phyloP scores from a whole-genome alignment of 352 stramenopile species.

The Pythium oligandrum region DNA sequence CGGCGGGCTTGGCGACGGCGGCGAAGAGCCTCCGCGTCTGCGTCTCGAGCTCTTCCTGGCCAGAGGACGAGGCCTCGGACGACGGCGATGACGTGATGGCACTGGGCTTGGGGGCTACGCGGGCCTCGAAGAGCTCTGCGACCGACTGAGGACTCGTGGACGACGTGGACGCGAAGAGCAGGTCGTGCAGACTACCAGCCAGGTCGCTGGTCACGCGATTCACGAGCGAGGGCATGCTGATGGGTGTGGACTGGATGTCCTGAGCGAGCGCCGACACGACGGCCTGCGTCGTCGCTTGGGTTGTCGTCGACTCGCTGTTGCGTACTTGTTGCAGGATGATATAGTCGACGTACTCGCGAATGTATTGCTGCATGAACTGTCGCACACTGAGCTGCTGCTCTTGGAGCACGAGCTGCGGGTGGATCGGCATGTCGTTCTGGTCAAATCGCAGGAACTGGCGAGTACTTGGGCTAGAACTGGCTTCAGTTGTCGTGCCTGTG shows the following conservation, averaged over 20 bases:
- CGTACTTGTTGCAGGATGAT: constrained; percentile 27
- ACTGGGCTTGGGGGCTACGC: constrained; percentile 9
- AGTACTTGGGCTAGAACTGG: neutral
- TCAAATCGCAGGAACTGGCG: constrained; percentile 17
- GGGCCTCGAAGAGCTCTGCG: constrained; percentile 24
- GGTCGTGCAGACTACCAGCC: constrained; percentile 55
- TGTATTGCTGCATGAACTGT: constrained; percentile 28
- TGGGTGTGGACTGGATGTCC: constrained; percentile 44
- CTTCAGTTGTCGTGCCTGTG: neutral
- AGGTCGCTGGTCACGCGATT: constrained; percentile 31
- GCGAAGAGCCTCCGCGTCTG: constrained; percentile 3
- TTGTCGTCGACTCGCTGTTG: constrained; percentile 6
- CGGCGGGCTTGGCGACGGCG: neutral
- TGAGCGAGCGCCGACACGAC: constrained; percentile 17
- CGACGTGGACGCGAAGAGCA: constrained; percentile 43
- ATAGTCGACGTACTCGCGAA: constrained; percentile 30
- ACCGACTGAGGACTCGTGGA: constrained; percentile 71
- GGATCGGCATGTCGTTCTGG: constrained; percentile 21
- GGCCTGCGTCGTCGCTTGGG: neutral
- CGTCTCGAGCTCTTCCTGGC: constrained; percentile 2
- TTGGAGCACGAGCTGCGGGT: constrained; percentile 25
- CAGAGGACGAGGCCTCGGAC: neutral
- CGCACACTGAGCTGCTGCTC: constrained; percentile 24
- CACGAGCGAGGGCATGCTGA: constrained; percentile 43
- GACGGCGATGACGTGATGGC: neutral